These are phyloP conservation scores for Pleurozium schreberi DNA, from an alignment of 225 moss, liverwort and hornwort genomes.

Conservation along the genomic window DNA sequence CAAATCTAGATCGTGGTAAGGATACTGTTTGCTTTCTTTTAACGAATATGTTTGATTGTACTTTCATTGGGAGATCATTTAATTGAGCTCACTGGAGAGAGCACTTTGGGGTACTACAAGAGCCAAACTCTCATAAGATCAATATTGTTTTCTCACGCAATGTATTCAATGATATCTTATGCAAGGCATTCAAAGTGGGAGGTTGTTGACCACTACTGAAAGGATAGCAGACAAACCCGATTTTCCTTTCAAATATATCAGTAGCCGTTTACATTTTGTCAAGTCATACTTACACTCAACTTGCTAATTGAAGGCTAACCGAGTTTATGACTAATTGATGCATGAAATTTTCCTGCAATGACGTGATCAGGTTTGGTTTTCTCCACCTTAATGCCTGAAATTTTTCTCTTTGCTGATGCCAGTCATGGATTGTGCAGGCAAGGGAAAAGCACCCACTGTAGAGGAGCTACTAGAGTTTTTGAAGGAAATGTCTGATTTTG, in stretches of 20 bases:
- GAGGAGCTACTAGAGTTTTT: conserved; percentile 16
- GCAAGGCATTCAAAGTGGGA: neutral
- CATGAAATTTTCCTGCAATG: neutral
- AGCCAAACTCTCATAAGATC: neutral
- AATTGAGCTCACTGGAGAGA: too few relatives aligned
- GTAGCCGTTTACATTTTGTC: neutral
- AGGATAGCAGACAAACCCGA: neutral
- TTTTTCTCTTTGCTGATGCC: neutral
- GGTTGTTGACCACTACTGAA: neutral
- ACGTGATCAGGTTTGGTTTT: neutral
- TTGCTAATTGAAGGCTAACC: neutral
- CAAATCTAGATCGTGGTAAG: conserved; percentile 20
- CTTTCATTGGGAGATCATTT: neutral
- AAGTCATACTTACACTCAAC: neutral
- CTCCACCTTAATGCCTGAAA: neutral
- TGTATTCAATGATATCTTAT: neutral
- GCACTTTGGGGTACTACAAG: neutral
- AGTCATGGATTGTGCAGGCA: conserved; percentile 9
- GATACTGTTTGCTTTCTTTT: neutral
- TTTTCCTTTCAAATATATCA: neutral
- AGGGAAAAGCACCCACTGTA: conserved; percentile 1
- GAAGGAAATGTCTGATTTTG: conserved; percentile 49
- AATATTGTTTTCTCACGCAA: neutral
- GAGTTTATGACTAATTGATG: neutral
- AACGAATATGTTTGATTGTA: neutral